Evolutionary conservation across 2,329 filamentous ascomycete genomes (phyloP).

Genomic region (Raffaelea albimanens): DNA sequence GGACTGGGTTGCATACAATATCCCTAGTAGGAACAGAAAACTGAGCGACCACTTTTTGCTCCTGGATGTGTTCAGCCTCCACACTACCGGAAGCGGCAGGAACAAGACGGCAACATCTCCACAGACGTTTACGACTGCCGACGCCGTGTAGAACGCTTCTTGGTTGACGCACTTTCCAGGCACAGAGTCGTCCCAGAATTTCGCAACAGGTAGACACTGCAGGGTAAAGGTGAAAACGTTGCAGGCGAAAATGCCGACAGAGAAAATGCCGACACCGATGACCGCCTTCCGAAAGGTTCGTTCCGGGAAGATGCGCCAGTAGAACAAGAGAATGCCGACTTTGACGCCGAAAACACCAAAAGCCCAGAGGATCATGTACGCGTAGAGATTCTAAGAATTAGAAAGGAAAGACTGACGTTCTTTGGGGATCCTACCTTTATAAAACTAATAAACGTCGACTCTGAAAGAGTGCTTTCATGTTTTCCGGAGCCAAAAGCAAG

Average conservation of each 20-base stretch:
- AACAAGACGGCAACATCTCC: conserved; percentile 19
- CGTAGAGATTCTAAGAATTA: conserved; percentile 7
- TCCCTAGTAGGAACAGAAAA: conserved; percentile 21
- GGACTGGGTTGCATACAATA: conserved; percentile 19
- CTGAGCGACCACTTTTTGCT: conserved; percentile 21
- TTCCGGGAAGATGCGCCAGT: conserved; percentile 11
- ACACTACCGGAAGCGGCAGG: conserved; percentile 21
- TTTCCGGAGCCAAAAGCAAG: conserved; percentile 8
- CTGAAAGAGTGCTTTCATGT: conserved; percentile 6
- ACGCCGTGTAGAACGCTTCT: conserved; percentile 9
- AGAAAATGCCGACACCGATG: conserved; percentile 3
- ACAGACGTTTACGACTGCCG: conserved; percentile 10
- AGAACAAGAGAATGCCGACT: conserved; percentile 11
- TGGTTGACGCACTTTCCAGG: conserved; percentile 8
- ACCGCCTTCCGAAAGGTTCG: conserved; percentile 5
- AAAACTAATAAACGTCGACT: not conserved
- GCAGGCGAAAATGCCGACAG: conserved; percentile 1
- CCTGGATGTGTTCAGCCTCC: conserved; percentile 19
- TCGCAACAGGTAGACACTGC: conserved; percentile 7
- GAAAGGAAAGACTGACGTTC: not conserved
- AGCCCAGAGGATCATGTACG: conserved; percentile 11
- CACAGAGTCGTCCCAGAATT: conserved; percentile 8
- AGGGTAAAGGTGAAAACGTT: conserved; percentile 10
- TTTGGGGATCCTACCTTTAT: conserved; percentile 1
- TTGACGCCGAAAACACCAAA: conserved; percentile 10